Evolutionary conservation across 2,329 filamentous ascomycete genomes (phyloP).

Genomic region (Huntiella savannae): DNA sequence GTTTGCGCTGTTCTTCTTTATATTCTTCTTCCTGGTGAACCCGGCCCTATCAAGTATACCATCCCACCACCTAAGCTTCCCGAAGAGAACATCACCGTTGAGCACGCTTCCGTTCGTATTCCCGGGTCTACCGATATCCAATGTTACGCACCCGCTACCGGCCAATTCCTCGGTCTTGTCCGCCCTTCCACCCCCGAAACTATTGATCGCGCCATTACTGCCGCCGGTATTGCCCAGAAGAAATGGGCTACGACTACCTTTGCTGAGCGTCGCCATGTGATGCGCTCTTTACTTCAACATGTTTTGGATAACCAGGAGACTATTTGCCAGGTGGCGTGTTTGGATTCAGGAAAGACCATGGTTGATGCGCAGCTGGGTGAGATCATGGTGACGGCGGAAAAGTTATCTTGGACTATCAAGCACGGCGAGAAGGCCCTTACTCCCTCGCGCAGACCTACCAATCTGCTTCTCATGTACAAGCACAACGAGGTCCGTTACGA

Average conservation of each 20-base stretch:
- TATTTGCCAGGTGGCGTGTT: conserved; percentile 67
- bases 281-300: conserved; percentile 63
- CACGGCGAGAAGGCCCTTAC: conserved; percentile 70
- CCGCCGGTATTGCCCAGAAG: conserved; percentile 54
- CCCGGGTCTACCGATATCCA: conserved; percentile 49
- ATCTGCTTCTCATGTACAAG: conserved; percentile 91
- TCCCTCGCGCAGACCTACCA: conserved; percentile 60
- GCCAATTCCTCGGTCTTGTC: conserved; percentile 59
- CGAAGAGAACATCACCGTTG: conserved; percentile 35
- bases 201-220: conserved; percentile 61
- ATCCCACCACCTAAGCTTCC: conserved; percentile 44
- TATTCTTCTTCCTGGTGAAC: conserved; percentile 16
- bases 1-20: conserved; percentile 18
- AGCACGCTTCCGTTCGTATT: conserved; percentile 43
- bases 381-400: conserved; percentile 83
- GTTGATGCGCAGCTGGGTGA: conserved; percentile 88
- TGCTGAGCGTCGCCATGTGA: conserved; percentile 53
- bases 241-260: conserved; percentile 67
- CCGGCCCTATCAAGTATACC: conserved; percentile 35
- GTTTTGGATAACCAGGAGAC: conserved; percentile 76
- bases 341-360: conserved; percentile 92
- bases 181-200: conserved; percentile 57
- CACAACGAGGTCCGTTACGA: conserved; percentile 79
- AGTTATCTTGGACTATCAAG: conserved; percentile 80
- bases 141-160: conserved; percentile 81